Base-by-base conservation (phyloP, 352 stramenopile genomes). In the Nannochloropsis limnetica region DNA sequence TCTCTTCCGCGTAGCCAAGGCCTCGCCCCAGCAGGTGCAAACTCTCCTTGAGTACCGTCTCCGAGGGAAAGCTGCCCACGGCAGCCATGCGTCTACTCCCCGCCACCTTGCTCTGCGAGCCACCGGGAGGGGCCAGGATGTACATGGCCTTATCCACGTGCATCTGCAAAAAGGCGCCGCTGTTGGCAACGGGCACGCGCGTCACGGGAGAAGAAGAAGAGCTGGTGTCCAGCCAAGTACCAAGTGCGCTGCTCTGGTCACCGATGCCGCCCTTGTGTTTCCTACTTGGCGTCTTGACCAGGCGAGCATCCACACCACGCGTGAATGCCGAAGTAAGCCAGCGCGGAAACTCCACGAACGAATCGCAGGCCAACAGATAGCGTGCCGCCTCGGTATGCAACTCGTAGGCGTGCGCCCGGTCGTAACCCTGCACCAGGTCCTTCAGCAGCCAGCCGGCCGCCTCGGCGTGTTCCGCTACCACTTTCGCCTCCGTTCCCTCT, bases 111-210 rank as follows among this genome's bases (percentile, higher is more conserved):
- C 25, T 74, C 61, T 74, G 9, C 61, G 61, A 74, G n/a, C n/a
- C 61, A 20, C 6, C n/a, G 25, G 61, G 25, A 74, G 61, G 22
- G n/a, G n/a, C 8, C 25, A 74, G 11, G 22, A 74, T 29, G 25
- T 31, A 74, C 3, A 74, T 74, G 61, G 61, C 61, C 61, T 74
- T 74, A 20, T 74, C 61, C 25, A 74, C 61, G 25, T 28, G 61
- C 61, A 74, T 74, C 25, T 74, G 61, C 61, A 74, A 29, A 74
- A 74, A 74, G 6, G 61, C 61, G 61, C 61, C 61, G 61, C n/a
- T 74, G 61, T 74, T 74, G 6, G 61, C 20, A 11, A 25, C n/a
- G 2, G 61, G 61, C 9, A 74, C 25, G n/a, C 61, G 61, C 61
- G 25, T 31, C 61, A 25, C 61, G n/a, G n/a, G n/a, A 9, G 61